Evolutionary conservation across 139 green algal species (phyloP), one percentile per base, ranked within the genome.

Genomic region (Auxenochlorella protothecoides): DNA sequence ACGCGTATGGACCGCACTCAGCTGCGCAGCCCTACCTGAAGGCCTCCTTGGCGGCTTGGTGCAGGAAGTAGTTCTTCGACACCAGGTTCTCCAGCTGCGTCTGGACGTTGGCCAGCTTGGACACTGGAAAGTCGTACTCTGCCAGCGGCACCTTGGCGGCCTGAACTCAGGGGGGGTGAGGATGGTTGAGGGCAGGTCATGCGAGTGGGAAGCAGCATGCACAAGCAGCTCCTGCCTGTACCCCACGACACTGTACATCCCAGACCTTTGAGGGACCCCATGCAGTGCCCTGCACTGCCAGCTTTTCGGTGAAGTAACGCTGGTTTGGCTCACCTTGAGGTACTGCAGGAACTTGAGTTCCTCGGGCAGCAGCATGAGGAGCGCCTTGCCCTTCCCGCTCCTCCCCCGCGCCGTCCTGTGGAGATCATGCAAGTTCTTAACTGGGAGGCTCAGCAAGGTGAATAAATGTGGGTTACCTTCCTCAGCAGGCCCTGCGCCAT

Each of bases 1-100:
- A 44, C 27, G 27, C 27, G 27, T 44, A 44, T 44, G 27, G 27
- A 44, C 27, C 27, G 27, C 27, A 44, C 27, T 44, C 27, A 44
- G 27, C 27, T 44, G 27, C 12, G 55, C 65, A 69, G 4, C 67
- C 63, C 9, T 55, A 79, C 65, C 85, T 59, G 76, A 90, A 94
- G 0, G 89, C 89, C 16, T 93, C 89, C 62, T 84, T 81, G 13
- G 89, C 93, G 6, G 55, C 78, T 79, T 93, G 86, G 78, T 98
- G 90, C 75, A 99, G 83, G 81, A 98, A 99, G 81, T 98, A 98
- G 81, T 99, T 99, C 85, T 99, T 99, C 78, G 92, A 88, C 62
- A 99, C 90, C 63, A 99, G 91, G 59, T 88, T 84, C 87, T 99
- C 92, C 65, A 99, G 85, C 87, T 99, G 93, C 6, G 78, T 81